A percentile compares a stretch with the other conserved stretches of the same genome.
Conservation (phyloP, 2,329 filamentous ascomycete species). For the Aureobasidium sp. region DNA sequence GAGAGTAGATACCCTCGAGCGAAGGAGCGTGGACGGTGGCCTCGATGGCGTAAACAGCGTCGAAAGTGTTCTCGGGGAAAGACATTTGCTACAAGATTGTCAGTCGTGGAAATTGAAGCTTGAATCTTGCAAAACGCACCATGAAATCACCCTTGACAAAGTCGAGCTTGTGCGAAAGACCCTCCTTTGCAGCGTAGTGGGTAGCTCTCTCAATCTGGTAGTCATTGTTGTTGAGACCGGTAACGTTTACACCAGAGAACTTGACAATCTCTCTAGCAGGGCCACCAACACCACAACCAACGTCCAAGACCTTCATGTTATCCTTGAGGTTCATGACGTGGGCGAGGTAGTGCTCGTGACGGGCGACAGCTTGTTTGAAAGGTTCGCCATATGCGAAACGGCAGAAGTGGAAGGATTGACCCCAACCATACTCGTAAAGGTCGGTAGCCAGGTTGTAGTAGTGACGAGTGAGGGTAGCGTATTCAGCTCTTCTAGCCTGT, state of each 20-base stretch:
- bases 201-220: conserved; percentile 97
- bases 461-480: conserved; percentile 89
- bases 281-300: conserved; percentile 93
- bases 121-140: conserved; percentile 34
- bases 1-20: conserved; percentile 83
- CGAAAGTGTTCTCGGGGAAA: conserved; percentile 85
- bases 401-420: conserved; percentile 94
- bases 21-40: conserved; percentile 91
- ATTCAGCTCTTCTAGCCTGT: conserved; percentile 60
- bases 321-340: conserved; percentile 79
- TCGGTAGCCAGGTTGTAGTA: conserved; percentile 38
- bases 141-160: conserved; percentile 98
- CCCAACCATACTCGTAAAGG: conserved; percentile 90
- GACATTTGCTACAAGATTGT: conserved; percentile 64
- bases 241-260: conserved; percentile 82
- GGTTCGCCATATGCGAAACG: conserved; percentile 80
- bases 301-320: conserved; percentile 84
- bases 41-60: conserved; percentile 95
- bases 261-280: conserved; percentile 94
- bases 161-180: conserved; percentile 66
- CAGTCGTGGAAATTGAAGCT: conserved; percentile 8
- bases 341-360: conserved; percentile 96
- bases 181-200: conserved; percentile 72
- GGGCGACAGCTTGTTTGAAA: conserved; percentile 85
- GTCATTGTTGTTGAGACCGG: conserved; percentile 97